Base-by-base conservation (phyloP, 2,329 filamentous ascomycete species). In the Penicillium digitatum region DNA sequence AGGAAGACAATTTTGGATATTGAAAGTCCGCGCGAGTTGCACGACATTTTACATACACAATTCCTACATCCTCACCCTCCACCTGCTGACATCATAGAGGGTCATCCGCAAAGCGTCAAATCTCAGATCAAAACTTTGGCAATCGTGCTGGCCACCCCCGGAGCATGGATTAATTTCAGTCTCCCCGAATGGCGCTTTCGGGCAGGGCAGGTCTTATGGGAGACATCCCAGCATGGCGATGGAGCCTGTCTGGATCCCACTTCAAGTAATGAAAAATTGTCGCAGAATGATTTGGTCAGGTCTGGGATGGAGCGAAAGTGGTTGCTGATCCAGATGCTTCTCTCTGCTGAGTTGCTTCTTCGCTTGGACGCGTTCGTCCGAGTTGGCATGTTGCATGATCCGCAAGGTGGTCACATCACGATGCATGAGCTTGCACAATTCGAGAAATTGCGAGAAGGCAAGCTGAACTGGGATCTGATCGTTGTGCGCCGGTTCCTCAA, bases 401-500 rank as follows among this genome's bases (percentile, higher is more conserved):
- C 73, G 1, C 67, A 70, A 8, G 69, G 72, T n/a, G 65, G 77
- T 24, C 63, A 68, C 32, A 66, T 81, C 39, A 76, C 73, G 1
- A 62, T 68, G 1, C 66, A 74, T 24, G 78, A 81, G 47, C 69
- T 80, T 14, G 66, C 73, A 20, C 70, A 74, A 7, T 79, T 81
- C 49, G 73, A 77, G 44, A 72, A 72, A 22, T 63, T 79, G 40
- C 76, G 78, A 52, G 78, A 74, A n/a, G 69, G 72, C 5, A 83
- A 84, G 61, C 72, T 80, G 5, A 76, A 82, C 49, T 84, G 81
- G 81, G 81, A 83, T 66, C 66, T 84, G 24, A 72, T 84, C 2
- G 72, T 81, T 18, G 79, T 78, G 7, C 75, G 79, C 22, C 73
- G 78, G 3, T 82, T 83, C 48, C 67, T 82, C 31, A 77, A 81